A percentile compares a stretch with the other conserved stretches of the same genome.
phyloP scores from a whole-genome alignment of 1,284 basidiomycete species.

The Singerocomus rubriflavus region DNA sequence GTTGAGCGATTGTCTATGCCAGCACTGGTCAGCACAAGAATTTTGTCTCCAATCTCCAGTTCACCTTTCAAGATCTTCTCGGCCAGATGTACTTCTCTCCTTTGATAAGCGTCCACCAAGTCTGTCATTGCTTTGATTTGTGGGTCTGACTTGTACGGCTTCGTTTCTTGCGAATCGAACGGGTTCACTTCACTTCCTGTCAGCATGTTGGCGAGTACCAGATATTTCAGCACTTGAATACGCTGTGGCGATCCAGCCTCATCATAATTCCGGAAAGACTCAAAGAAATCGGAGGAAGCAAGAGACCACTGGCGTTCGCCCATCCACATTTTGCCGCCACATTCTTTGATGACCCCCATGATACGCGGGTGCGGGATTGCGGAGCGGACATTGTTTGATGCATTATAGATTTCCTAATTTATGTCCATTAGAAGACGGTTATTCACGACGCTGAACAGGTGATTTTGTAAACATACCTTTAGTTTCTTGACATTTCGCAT shows the following conservation, averaged over 20 bases:
- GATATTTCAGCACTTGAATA: slow-evolving; percentile 97
- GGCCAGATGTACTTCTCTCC: slow-evolving; percentile 92
- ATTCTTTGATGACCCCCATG: slow-evolving; percentile 99
- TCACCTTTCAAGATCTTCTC: slow-evolving; percentile 90
- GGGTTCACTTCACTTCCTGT: slow-evolving; percentile 99
- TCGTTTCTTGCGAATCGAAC: slow-evolving; percentile 99
- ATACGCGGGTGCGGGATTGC: slow-evolving; percentile 98
- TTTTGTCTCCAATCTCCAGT: slow-evolving; percentile 12
- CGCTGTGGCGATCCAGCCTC: slow-evolving; percentile 96
- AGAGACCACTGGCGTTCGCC: slow-evolving; percentile 98
- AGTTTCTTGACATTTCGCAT: slow-evolving; percentile 93
- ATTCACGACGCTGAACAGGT: neutral
- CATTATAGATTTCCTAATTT: slow-evolving; percentile 91
- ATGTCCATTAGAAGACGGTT: neutral
- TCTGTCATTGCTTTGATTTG: slow-evolving; percentile 99
- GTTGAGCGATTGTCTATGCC: slow-evolving; percentile 82
- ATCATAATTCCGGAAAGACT: slow-evolving; percentile 98
- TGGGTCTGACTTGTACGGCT: slow-evolving; percentile 97
- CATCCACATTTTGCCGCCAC: slow-evolving; percentile 99
- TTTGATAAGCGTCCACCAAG: slow-evolving; percentile 94
- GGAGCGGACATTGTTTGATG: slow-evolving; percentile 87
- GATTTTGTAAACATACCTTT: slow-evolving; percentile 53
- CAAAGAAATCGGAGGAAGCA: slow-evolving; percentile 97
- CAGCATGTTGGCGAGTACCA: slow-evolving; percentile 97
- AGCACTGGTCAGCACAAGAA: neutral